Percentiles rank a stretch among this genome's conserved stretches.
Conservation (phyloP, 495 filamentous ascomycete genomes). For the Parathielavia appendiculata region DNA sequence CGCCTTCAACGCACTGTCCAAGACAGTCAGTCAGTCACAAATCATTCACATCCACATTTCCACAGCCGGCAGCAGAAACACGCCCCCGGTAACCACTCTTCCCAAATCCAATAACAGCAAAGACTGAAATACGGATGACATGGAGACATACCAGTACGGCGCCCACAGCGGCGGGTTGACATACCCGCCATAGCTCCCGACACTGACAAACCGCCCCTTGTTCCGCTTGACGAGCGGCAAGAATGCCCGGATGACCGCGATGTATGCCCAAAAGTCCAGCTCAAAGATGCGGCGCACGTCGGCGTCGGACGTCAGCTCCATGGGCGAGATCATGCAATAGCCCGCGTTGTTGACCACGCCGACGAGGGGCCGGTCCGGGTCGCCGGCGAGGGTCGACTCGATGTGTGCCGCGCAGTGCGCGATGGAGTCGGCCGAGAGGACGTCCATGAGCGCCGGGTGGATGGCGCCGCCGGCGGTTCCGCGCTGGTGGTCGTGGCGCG, state of each 20-base stretch:
- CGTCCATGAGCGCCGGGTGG: neutral
- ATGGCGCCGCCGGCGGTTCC: neutral
- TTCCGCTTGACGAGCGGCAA: neutral
- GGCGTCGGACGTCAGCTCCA: conserved; percentile 1
- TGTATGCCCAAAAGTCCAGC: neutral
- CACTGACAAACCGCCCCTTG: neutral
- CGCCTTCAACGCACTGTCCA: neutral
- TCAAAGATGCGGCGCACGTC: conserved; percentile 1
- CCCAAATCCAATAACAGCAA: too few species aligned
- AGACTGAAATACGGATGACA: too few species aligned
- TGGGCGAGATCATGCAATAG: neutral
- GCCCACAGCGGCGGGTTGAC: neutral
- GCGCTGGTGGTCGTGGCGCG: neutral
- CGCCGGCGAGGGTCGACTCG: neutral
- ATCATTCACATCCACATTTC: too few species aligned
- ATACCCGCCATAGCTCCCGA: neutral
- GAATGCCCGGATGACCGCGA: neutral
- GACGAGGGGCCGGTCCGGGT: neutral
- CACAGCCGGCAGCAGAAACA: too few species aligned
- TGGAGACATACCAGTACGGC: neutral
- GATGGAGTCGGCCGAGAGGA: neutral
- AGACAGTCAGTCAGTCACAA: too few species aligned
- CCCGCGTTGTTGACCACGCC: neutral
- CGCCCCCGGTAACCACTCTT: too few species aligned
- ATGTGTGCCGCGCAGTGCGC: neutral